Evolutionary conservation across 1,284 basidiomycete genomes (phyloP).

Genomic region (Tetrapyrgos nigripes): DNA sequence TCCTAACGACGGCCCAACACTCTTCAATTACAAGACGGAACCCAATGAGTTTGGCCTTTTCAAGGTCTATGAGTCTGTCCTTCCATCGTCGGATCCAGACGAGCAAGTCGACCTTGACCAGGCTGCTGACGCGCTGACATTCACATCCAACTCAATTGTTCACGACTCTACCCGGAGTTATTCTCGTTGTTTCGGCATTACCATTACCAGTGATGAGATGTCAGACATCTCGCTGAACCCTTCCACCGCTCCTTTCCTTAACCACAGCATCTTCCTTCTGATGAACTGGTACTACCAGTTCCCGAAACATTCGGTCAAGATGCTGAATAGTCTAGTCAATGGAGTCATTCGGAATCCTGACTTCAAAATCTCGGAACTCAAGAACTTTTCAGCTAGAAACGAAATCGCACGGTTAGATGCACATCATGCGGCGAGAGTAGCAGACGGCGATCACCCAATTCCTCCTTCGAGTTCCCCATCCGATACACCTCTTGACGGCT

Average conservation of each 20-base stretch:
- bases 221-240: not conserved
- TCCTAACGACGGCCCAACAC: not conserved
- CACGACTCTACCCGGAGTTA: not conserved
- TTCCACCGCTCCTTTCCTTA: not conserved
- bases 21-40: not conserved
- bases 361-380: not conserved
- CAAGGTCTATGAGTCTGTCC: not conserved
- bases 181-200: not conserved
- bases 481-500: not conserved
- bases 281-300: conserved; percentile 7
- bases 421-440: not conserved
- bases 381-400: not conserved
- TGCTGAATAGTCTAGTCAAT: conserved; percentile 6
- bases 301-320: not conserved
- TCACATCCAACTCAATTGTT: not conserved
- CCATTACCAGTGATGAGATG: not conserved
- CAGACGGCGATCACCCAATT: not conserved
- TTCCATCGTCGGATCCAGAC: conserved; percentile 4
- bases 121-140: not conserved
- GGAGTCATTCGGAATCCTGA: conserved; percentile 3
- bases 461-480: not conserved
- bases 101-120: not conserved
- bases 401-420: not conserved
- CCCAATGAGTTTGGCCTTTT: conserved; percentile 8
- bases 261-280: not conserved